These are phyloP conservation scores for Rhizopogon roseolus DNA, from an alignment of 768 basidiomycete species.

Conservation along the genomic window DNA sequence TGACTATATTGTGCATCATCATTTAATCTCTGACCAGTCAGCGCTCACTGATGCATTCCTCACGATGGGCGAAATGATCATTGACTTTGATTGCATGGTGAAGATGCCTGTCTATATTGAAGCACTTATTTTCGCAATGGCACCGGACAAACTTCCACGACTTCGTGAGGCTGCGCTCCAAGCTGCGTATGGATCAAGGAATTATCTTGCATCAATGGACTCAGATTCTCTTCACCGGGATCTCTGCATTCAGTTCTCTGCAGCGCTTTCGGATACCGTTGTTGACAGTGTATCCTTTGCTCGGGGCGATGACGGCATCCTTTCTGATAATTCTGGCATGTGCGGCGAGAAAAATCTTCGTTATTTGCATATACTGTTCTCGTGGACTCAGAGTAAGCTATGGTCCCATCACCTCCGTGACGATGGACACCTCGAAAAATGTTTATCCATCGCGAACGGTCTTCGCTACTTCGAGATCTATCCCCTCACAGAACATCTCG, in stretches of 20 bases:
- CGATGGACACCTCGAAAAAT: constrained; percentile 1
- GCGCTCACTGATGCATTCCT: constrained; percentile 7
- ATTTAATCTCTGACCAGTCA: neutral
- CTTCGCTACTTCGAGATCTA: constrained; percentile 1
- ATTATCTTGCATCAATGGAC: constrained; percentile 1
- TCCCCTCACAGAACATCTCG: constrained; percentile 5
- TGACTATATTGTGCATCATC: constrained; percentile 4
- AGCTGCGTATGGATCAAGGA: constrained; percentile 2
- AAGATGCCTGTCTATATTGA: neutral
- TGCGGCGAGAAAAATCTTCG: constrained; percentile 3
- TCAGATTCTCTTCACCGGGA: neutral
- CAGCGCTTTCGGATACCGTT: neutral
- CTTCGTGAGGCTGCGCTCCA: constrained; percentile 4
- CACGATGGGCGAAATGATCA: constrained; percentile 3
- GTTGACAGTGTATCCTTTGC: neutral
- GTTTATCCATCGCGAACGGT: constrained; percentile 1
- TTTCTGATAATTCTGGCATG: neutral
- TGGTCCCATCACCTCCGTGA: constrained; percentile 3
- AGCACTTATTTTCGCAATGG: constrained; percentile 3
- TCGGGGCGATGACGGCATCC: neutral
- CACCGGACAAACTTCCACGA: neutral
- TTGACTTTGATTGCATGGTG: neutral
- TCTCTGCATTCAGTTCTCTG: neutral
- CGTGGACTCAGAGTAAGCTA: neutral
- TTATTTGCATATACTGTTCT: constrained; percentile 6